Conservation (phyloP, 2,329 filamentous ascomycete species). For the Phialophora macrospora region DNA sequence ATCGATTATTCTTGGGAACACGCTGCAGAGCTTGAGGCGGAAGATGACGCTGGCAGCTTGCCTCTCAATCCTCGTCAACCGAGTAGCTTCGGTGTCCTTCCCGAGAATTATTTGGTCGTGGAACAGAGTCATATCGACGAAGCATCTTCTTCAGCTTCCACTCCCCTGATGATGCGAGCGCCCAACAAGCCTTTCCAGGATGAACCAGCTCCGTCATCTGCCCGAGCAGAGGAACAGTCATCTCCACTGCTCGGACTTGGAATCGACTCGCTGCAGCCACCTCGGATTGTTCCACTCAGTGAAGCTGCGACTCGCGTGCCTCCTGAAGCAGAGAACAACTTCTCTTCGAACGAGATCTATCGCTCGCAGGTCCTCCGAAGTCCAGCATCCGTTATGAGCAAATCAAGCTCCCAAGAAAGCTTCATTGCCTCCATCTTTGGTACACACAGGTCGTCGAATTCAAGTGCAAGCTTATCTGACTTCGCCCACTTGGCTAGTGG, state of each 20-base stretch:
- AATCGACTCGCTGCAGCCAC: conserved; percentile 23
- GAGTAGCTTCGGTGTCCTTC: conserved; percentile 7
- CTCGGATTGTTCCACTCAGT: conserved; percentile 14
- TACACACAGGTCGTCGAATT: conserved; percentile 55
- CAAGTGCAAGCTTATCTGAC: conserved; percentile 53
- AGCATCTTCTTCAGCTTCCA: conserved; percentile 32
- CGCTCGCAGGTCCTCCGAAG: conserved; percentile 44
- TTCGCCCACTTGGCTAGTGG: conserved; percentile 30
- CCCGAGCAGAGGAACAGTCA: conserved; percentile 14
- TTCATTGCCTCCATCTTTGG: conserved; percentile 55
- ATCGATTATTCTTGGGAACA: conserved; percentile 40
- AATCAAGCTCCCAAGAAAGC: conserved; percentile 63
- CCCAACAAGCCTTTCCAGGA: conserved; percentile 9
- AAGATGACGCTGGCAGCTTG: conserved; percentile 4
- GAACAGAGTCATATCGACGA: conserved; percentile 28
- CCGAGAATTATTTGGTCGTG: conserved; percentile 26
- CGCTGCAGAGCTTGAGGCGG: conserved; percentile 30
- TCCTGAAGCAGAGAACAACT: conserved; percentile 2
- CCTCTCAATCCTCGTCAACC: conserved; percentile 4
- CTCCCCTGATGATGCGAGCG: conserved; percentile 36
- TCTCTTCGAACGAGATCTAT: conserved; percentile 15
- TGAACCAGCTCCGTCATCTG: not conserved
- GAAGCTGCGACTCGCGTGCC: not conserved
- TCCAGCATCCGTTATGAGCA: conserved; percentile 59
- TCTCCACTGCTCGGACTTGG: conserved; percentile 34